Conservation (phyloP, 192 early-diverging fungal species). For the Linnemannia exigua region DNA sequence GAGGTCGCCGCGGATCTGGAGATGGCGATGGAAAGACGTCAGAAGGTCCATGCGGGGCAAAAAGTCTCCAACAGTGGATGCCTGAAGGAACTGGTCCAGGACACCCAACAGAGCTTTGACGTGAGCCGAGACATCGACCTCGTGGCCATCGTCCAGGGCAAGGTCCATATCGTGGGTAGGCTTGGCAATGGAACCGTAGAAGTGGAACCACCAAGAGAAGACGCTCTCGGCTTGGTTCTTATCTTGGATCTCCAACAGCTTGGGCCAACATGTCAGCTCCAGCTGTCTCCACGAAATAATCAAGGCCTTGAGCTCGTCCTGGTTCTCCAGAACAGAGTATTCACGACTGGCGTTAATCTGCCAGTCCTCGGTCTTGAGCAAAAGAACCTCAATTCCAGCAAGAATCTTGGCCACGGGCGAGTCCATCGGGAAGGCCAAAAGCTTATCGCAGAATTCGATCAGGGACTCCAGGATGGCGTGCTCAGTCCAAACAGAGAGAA, state of each 20-base stretch:
- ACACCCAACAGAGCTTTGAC: constrained; percentile 70
- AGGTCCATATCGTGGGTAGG: constrained; percentile 60
- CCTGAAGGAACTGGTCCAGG: constrained; percentile 87
- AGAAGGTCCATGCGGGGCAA: constrained; percentile 80
- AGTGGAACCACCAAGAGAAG: constrained; percentile 91
- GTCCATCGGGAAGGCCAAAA: constrained; percentile 77
- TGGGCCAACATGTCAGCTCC: constrained; percentile 92
- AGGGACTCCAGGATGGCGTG: constrained; percentile 90
- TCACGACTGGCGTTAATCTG: constrained; percentile 87
- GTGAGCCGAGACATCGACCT: constrained; percentile 47
- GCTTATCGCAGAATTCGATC: constrained; percentile 67
- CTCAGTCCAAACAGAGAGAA: constrained; percentile 90
- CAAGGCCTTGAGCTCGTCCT: constrained; percentile 75
- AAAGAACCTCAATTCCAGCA: constrained; percentile 88
- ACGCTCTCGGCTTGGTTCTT: constrained; percentile 73
- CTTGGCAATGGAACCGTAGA: constrained; percentile 73
- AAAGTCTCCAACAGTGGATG: constrained; percentile 86
- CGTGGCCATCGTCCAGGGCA: constrained; percentile 39
- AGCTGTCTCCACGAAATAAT: constrained; percentile 94
- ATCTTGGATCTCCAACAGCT: constrained; percentile 88
- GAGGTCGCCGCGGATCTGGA: constrained; percentile 57
- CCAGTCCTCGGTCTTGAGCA: constrained; percentile 96
- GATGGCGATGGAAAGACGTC: constrained; percentile 71
- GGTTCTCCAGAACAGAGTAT: constrained; percentile 78
- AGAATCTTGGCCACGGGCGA: constrained; percentile 93